phyloP scores from a whole-genome alignment of 2,329 filamentous ascomycete genomes.

The Colletotrichum incanum region DNA sequence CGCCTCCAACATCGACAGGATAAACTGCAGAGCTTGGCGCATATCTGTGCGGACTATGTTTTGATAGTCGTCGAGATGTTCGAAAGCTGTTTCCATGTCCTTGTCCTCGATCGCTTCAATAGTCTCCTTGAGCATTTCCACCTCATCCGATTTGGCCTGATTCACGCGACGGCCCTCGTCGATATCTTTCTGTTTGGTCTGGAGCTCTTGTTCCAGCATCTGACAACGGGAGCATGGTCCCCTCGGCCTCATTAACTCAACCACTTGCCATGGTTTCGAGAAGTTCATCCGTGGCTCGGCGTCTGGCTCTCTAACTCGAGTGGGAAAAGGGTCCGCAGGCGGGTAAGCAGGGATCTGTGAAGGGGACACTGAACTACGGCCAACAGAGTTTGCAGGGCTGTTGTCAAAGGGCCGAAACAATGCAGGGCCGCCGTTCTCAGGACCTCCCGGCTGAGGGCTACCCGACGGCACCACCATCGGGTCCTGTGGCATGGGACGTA shows the following conservation, averaged over 20 bases:
- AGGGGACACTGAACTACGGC: background rate
- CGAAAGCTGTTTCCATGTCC: slow-evolving; percentile 17
- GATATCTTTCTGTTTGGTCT: background rate
- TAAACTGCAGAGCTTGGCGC: slow-evolving; percentile 6
- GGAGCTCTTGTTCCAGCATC: slow-evolving; percentile 4
- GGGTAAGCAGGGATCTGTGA: background rate
- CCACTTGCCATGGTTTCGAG: background rate
- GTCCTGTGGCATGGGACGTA: background rate
- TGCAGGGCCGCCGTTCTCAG: background rate
- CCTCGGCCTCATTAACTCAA: background rate
- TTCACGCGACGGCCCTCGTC: background rate
- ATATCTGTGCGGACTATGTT: slow-evolving; percentile 22
- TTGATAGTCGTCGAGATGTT: slow-evolving; percentile 25
- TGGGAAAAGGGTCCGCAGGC: background rate
- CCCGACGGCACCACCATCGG: background rate
- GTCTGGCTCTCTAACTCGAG: background rate
- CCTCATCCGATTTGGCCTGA: background rate
- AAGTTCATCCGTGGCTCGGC: background rate
- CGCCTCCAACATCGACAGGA: slow-evolving; percentile 5
- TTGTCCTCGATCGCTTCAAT: background rate
- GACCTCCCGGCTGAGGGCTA: no score
- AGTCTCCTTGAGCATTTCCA: background rate
- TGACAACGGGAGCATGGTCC: background rate
- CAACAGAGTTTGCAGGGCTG: background rate
- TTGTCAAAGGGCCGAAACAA: background rate